Evolutionary conservation across 1,139 yeast genomes (phyloP).

Genomic region (Suhomyces coccinellae): DNA sequence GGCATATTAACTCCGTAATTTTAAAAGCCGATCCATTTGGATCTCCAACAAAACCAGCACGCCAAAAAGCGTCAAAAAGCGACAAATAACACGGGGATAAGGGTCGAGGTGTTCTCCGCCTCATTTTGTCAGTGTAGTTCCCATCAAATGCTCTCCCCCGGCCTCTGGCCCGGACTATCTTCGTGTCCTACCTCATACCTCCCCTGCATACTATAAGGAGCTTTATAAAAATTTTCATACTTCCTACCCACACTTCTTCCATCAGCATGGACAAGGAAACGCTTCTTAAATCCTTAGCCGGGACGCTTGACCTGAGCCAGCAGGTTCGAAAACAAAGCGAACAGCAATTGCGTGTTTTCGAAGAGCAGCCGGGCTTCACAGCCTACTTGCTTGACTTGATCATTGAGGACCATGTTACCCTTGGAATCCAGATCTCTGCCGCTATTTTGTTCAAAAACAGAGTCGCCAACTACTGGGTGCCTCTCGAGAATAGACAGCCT

Average conservation of each 20-base stretch:
- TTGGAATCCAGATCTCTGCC: conserved; percentile 57
- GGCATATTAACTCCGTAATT: too few relatives aligned
- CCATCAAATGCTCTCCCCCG: too few relatives aligned
- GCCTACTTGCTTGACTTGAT: conserved; percentile 56
- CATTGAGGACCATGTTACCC: conserved; percentile 44
- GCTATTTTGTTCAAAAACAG: conserved; percentile 71
- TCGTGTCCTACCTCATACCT: not conserved
- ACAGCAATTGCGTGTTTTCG: conserved; percentile 40
- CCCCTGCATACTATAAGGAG: not conserved
- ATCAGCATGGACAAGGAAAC: conserved; percentile 42
- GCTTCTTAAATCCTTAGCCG: conserved; percentile 41
- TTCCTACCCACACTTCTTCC: not conserved
- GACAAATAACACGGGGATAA: too few relatives aligned
- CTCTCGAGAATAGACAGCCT: conserved; percentile 38
- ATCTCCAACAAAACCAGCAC: too few relatives aligned
- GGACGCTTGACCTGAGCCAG: conserved; percentile 44
- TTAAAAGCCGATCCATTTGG: too few relatives aligned
- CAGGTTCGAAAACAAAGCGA: conserved; percentile 46
- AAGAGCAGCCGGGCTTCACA: conserved; percentile 57
- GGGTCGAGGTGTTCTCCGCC: too few relatives aligned
- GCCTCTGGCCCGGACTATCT: too few relatives aligned
- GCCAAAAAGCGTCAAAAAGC: too few relatives aligned
- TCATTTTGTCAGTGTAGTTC: too few relatives aligned
- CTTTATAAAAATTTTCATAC: conserved; percentile 6
- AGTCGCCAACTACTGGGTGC: conserved; percentile 56